A percentile compares a stretch with the other conserved stretches of the same genome.
Evolutionary conservation across 164 flowering plant species (phyloP).

Genomic region (Platanus orientalis): DNA sequence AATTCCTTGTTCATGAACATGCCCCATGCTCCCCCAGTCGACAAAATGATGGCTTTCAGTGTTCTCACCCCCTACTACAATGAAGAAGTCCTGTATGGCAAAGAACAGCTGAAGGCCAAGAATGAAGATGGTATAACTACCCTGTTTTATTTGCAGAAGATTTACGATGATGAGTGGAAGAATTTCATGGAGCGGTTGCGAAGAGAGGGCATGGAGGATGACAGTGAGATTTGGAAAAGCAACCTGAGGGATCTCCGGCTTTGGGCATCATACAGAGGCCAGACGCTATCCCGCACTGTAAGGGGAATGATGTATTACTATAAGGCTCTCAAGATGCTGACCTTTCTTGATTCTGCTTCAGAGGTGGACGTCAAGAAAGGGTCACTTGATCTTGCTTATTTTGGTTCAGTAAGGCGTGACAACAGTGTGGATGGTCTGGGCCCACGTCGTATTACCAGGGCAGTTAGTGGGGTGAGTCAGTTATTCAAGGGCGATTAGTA

Average conservation of each 20-base stretch:
- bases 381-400: slow-evolving; percentile 45
- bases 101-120: slow-evolving; percentile 49
- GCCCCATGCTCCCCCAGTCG: slow-evolving; percentile 87
- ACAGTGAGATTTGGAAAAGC: slow-evolving; percentile 54
- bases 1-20: slow-evolving; percentile 97
- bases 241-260: slow-evolving; percentile 70
- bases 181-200: slow-evolving; percentile 85
- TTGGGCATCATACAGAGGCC: slow-evolving; percentile 97
- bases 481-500: slow-evolving; percentile 69
- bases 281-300: slow-evolving; percentile 89
- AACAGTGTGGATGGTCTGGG: slow-evolving; percentile 27
- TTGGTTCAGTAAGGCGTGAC: slow-evolving; percentile 33
- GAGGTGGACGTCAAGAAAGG: slow-evolving; percentile 78
- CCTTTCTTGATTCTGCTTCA: slow-evolving; percentile 86
- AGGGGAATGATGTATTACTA: slow-evolving; percentile 99
- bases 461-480: slow-evolving; percentile 47
- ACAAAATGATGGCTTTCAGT: slow-evolving; percentile 89
- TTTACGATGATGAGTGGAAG: slow-evolving; percentile 84
- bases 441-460: slow-evolving; percentile 32
- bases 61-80: slow-evolving; percentile 93
- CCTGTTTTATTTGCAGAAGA: slow-evolving; percentile 82
- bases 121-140: slow-evolving; percentile 96
- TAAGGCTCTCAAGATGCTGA: slow-evolving; percentile 81
- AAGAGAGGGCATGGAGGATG: slow-evolving; percentile 67
- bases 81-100: slow-evolving; percentile 68